Conservation (phyloP, 257 asterid species). For the Gentiana macrophylla region DNA sequence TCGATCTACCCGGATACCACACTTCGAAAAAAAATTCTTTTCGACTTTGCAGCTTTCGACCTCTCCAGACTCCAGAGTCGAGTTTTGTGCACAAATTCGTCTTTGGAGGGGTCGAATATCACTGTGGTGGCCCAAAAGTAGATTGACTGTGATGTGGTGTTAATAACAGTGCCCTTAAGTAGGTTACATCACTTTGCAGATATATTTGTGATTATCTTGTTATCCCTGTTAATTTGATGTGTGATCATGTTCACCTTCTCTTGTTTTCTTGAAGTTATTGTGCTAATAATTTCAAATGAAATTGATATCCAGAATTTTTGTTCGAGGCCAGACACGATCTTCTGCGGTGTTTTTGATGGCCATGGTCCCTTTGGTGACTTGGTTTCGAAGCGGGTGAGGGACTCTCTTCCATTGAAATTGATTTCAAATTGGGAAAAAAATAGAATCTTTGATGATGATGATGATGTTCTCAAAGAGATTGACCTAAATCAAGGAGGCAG, state of each 20-base stretch:
- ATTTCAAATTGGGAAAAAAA: conserved; percentile 75
- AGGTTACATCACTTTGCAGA: no score
- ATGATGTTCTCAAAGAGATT: conserved; percentile 54
- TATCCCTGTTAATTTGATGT: no score
- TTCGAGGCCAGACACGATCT: conserved; percentile 70
- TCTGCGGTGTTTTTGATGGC: conserved; percentile 94
- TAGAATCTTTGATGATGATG: conserved; percentile 22
- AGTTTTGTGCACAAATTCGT: no score
- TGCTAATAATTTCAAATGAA: conserved; percentile 12
- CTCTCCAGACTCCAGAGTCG: no score
- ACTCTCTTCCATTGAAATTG: conserved; percentile 73
- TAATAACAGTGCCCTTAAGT: no score
- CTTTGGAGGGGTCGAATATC: no score
- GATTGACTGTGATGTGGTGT: no score
- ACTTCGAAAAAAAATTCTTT: no score
- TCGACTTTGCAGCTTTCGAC: no score
- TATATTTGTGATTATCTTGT: no score
- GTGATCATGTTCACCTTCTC: neutral
- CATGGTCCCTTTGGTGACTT: conserved; percentile 90
- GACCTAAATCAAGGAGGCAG: conserved; percentile 39
- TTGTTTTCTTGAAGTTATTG: conserved; percentile 7
- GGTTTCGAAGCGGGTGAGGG: conserved; percentile 90
- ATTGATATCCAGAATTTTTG: conserved; percentile 70
- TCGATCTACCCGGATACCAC: no score
- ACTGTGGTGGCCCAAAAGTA: no score